Base-by-base conservation (phyloP, 768 basidiomycete genomes). In the Amanita thiersii region DNA sequence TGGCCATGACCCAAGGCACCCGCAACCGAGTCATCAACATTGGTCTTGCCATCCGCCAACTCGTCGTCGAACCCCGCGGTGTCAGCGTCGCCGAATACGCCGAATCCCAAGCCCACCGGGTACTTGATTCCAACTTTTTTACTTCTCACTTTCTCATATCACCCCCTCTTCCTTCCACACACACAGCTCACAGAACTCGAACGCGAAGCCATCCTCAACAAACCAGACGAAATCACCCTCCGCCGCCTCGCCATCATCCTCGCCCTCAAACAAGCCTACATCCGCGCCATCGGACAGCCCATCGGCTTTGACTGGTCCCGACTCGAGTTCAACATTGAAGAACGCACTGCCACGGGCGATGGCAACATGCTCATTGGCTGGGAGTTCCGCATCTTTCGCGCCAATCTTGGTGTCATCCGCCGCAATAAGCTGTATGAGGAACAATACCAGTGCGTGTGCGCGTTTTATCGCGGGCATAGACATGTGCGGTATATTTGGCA, bases 311-410 rank as follows among this genome's bases (percentile, higher is more conserved):
- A 89, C 63, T 85, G 71, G 62, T 77, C 80, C 4, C 79, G 86
- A 2, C 76, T 91, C 47, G 84, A 89, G 50, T 87, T 88, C 66
- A 77, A 88, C 58, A 73, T 89, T 35, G 80, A 50, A 9, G 70
- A 71, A 26, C 64, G 75, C 47, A 68, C 60, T 2, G 83, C 80
- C 5, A 68, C 62, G 1, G 82, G 81, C 1, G 88, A 90, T 56
- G 76, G 77, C 3, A 72, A 75, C 32, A 72, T 75, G 1, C 65
- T 90, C 0, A 66, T 70, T 14, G 88, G 88, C 0, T 91, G 88
- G 88, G 88, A 91, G 56, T 89, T 91, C 60, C 75, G 88, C 5
- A 65, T 90, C 30, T 91, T 84, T 72, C 73, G 72, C 43, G 75
- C 82, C 10, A 74, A 76, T 40, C 70, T 89, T 11, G 84, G 81